Evolutionary conservation across 345 rosid species (phyloP).

Genomic region (Durio zibethinus): DNA sequence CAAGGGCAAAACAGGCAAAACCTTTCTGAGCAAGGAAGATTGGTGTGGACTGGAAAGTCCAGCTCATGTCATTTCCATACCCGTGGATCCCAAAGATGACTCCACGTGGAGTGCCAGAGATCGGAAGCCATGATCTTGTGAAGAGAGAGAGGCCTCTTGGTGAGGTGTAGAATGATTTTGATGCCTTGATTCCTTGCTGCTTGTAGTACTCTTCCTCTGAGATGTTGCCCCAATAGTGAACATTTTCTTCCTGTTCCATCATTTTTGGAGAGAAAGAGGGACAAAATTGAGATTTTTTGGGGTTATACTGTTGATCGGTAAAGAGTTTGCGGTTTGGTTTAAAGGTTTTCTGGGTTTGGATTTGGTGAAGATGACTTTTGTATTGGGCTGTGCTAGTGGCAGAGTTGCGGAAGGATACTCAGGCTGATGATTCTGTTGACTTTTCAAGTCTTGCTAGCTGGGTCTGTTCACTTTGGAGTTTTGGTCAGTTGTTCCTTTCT

Average conservation of each 20-base stretch:
- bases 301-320: neutral
- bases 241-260: conserved; percentile 10
- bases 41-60: conserved; percentile 70
- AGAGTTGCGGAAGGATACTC: conserved; percentile 21
- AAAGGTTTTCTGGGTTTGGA: neutral
- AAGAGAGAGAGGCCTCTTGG: conserved; percentile 73
- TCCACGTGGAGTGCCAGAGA: conserved; percentile 48
- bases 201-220: conserved; percentile 60
- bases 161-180: conserved; percentile 59
- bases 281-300: neutral
- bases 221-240: conserved; percentile 60
- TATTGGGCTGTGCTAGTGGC: conserved; percentile 25
- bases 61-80: conserved; percentile 78
- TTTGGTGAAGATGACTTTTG: neutral
- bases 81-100: conserved; percentile 79
- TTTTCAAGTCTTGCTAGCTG: conserved; percentile 5
- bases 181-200: conserved; percentile 51
- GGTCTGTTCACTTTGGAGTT: conserved; percentile 17
- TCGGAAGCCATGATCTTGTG: conserved; percentile 77
- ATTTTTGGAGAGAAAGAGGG: conserved; percentile 8
- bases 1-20: conserved; percentile 73
- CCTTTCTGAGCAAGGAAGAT: conserved; percentile 75
- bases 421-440: conserved; percentile 12
- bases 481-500: conserved; percentile 20
- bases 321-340: neutral